Base-by-base conservation (phyloP, 2,329 filamentous ascomycete genomes). In the Oidium heveae region DNA sequence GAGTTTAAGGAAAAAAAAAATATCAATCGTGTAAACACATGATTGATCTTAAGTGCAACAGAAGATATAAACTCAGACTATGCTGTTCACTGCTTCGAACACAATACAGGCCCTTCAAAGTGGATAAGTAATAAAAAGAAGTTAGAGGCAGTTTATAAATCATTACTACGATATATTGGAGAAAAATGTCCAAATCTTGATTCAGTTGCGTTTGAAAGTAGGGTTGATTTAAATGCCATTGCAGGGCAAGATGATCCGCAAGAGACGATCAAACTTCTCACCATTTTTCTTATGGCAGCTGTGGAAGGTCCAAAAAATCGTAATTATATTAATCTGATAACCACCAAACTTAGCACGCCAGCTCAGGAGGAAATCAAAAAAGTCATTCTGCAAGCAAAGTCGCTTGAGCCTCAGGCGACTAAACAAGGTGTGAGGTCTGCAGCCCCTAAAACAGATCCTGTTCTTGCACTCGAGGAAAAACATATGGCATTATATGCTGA, bases 251-350 rank as follows among this genome's bases (percentile, higher is more conserved):
- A 74, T 28, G 74, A 76, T 60, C 68, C 69, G 28, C 69, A 74
- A 58, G 72, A 74, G 58, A 72, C 77, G 53, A 69, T 70, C 59
- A 72, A 77, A 68, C 69, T 83, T 53, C 68, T 83, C 44, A 76
- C 77, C 56, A 70, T 82, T 55, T 72, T 82, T 63, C 69, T 83
- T 22, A 73, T 79, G 56, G 73, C 72, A n/a, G 76, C 76, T 28
- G 74, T 79, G 58, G 72, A 74, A 62, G 78, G 77, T 13, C 72
- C 75, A 28, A 73, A 76, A 54, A 72, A 72, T 55, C 69, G 70
- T 36, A 68, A 68, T 61, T 79, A 78, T 62, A 71, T 82, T 47
- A 65, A 64, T 8, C 65, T 66, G 22, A 70, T 75, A 41, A 67
- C 68, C 56, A 55, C 55, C 9, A 64, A 59, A 52, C 61, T 74